A percentile compares a stretch with the other conserved stretches of the same genome.
phyloP scores from a whole-genome alignment of 108 stramenopile species.

The Fistulifera pelliculosa region DNA sequence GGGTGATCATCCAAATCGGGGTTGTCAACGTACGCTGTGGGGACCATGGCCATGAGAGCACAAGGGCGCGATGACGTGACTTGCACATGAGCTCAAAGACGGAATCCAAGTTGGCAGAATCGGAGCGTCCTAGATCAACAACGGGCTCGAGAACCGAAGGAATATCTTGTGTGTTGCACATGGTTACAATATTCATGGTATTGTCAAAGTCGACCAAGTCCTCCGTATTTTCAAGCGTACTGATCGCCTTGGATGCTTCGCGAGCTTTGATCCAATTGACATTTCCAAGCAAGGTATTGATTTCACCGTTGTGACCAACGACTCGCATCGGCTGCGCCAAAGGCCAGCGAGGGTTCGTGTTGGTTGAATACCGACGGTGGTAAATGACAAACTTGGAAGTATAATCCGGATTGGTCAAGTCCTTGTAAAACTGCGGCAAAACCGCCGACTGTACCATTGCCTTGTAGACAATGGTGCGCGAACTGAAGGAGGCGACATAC shows the following conservation, averaged over 20 bases:
- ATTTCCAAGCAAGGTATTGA: conserved; percentile 92
- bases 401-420: conserved; percentile 74
- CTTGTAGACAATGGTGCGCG: conserved; percentile 90
- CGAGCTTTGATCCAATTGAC: conserved; percentile 96
- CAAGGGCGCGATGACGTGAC: conserved; percentile 84
- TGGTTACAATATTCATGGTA: conserved; percentile 74
- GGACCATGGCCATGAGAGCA: conserved; percentile 85
- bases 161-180: conserved; percentile 83
- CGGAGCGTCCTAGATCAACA: conserved; percentile 72
- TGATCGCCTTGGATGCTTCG: conserved; percentile 63
- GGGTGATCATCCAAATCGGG: conserved; percentile 75
- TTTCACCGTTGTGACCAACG: conserved; percentile 94
- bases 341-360: conserved; percentile 92
- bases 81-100: conserved; percentile 92
- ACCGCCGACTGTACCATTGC: conserved; percentile 86
- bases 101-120: conserved; percentile 93
- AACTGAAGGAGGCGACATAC: conserved; percentile 82
- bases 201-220: conserved; percentile 72
- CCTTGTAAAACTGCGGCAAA: conserved; percentile 79
- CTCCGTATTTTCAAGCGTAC: conserved; percentile 8
- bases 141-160: conserved; percentile 76
- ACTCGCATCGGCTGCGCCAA: conserved; percentile 93
- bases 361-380: conserved; percentile 91
- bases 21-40: conserved; percentile 86
- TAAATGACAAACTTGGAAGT: conserved; percentile 87